phyloP scores from a whole-genome alignment of 2,329 filamentous ascomycete genomes.

The Alternaria ethzedia region DNA sequence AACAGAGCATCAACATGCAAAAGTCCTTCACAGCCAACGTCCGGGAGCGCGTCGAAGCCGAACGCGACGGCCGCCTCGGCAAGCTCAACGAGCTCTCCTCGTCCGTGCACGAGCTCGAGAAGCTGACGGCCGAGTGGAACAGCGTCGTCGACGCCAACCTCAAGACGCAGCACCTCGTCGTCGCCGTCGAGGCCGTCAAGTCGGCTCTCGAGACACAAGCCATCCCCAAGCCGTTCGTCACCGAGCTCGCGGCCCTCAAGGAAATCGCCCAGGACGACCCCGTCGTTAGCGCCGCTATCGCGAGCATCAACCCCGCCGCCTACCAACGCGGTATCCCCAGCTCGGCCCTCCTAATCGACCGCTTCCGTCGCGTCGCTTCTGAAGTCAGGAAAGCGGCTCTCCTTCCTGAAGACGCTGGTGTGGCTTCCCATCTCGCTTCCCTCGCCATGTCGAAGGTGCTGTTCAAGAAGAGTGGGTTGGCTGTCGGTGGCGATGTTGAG shows the following conservation, averaged over 20 bases:
- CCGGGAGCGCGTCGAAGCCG: constrained; percentile 80
- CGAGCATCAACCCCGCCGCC: constrained; percentile 91
- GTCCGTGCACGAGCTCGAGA: constrained; percentile 82
- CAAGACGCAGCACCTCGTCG: constrained; percentile 93
- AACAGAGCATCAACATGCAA: constrained; percentile 90
- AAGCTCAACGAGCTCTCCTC: constrained; percentile 81
- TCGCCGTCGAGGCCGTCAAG: constrained; percentile 91
- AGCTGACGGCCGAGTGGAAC: constrained; percentile 88
- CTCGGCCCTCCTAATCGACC: constrained; percentile 85
- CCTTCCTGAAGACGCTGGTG: constrained; percentile 89
- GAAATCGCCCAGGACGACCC: constrained; percentile 82
- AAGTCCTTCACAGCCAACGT: constrained; percentile 82
- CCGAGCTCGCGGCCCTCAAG: constrained; percentile 92
- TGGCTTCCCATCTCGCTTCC: constrained; percentile 91
- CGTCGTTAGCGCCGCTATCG: constrained; percentile 90
- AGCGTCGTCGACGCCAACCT: constrained; percentile 88
- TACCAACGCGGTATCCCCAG: constrained; percentile 93
- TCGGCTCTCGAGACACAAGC: constrained; percentile 78
- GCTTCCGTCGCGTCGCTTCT: constrained; percentile 88
- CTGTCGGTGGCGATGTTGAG: constrained; percentile 88
- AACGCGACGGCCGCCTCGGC: constrained; percentile 84
- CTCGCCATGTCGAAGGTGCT: constrained; percentile 90
- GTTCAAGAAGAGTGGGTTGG: constrained; percentile 84
- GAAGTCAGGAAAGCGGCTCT: constrained; percentile 96
- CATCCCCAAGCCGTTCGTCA: constrained; percentile 82